Base-by-base conservation (phyloP, 78 protist genomes). In the Salpingoeca rosetta region DNA sequence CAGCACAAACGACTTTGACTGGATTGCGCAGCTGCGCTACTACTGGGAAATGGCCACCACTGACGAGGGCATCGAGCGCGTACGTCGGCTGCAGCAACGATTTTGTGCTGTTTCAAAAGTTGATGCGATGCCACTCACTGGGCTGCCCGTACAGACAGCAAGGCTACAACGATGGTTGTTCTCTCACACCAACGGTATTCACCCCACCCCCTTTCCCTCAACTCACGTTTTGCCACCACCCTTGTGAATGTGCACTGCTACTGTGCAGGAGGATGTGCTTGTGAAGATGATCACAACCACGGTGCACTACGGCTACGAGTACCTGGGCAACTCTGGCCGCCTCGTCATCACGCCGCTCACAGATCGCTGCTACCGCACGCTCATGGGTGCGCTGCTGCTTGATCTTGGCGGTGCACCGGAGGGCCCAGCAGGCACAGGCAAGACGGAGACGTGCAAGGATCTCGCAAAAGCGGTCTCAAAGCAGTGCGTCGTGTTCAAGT, bases 341-440 rank as follows among this genome's bases (percentile, higher is more conserved):
- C 92, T 95, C 22, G 97, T 95, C 39, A 87, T 93, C 51, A 95
- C 97, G 26, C 92, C 92, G 35, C 92, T 94, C 45, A 94, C 96
- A 37, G 94, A 92, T 45, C 65, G 93, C 25, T 90, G 92, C 86
- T 89, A 84, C 83, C 88, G 91, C 74, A 95, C 97, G 10, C 88
- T 95, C 37, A 92, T 90, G 72, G 90, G 92, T 3, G 97, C 97
- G 22, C 27, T 91, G 75, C 94, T 91, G 84, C 40, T 91, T 10
- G 26, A 90, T 51, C 88, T 90, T n/a, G 97, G 97, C 25, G 97
- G 97, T 37, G 92, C 94, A 0, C 97, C 95, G 7, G 91, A 88
- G 40, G 97, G 97, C 1, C 97, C 97, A 0, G 97, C 97, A 0
- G 95, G 94, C 40, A 95, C 97, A 0, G 95, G 95, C 44, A 95